These are phyloP conservation scores for Dendrobium chrysotoxum DNA, from an alignment of 106 monocot genomes.

Conservation along the genomic window DNA sequence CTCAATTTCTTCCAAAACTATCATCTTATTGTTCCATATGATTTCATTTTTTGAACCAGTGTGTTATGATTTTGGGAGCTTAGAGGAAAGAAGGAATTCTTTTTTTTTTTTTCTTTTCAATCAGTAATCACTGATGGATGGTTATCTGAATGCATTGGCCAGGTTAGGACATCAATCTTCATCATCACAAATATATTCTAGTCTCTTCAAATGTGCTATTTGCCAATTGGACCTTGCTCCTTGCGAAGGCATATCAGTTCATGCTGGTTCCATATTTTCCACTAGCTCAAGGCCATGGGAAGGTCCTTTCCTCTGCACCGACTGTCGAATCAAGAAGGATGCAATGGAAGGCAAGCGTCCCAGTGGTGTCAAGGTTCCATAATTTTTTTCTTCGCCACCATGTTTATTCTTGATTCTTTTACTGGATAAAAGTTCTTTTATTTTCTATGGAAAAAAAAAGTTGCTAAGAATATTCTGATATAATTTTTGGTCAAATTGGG, in stretches of 20 bases:
- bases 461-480: too few species aligned
- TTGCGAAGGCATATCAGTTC: constrained; percentile 86
- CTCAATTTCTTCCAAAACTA: too few species aligned
- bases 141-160: not conserved
- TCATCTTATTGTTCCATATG: too few species aligned
- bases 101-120: too few species aligned
- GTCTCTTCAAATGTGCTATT: constrained; percentile 77
- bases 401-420: constrained; percentile 5
- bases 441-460: too few species aligned
- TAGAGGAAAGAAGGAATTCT: too few species aligned
- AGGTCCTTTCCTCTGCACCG: constrained; percentile 88
- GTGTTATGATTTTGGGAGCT: too few species aligned
- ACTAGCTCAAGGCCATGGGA: constrained; percentile 91
- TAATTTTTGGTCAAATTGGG: too few species aligned
- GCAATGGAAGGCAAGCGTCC: constrained; percentile 67
- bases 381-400: not conserved
- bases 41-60: too few species aligned
- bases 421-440: not conserved
- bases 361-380: constrained; percentile 49
- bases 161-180: constrained; percentile 70
- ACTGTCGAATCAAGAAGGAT: constrained; percentile 86
- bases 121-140: too few species aligned
- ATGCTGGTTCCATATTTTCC: constrained; percentile 92
- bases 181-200: constrained; percentile 25
- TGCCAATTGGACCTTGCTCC: constrained; percentile 87